Evolutionary conservation across 2,329 filamentous ascomycete genomes (phyloP).

Genomic region (Apiospora aurea): DNA sequence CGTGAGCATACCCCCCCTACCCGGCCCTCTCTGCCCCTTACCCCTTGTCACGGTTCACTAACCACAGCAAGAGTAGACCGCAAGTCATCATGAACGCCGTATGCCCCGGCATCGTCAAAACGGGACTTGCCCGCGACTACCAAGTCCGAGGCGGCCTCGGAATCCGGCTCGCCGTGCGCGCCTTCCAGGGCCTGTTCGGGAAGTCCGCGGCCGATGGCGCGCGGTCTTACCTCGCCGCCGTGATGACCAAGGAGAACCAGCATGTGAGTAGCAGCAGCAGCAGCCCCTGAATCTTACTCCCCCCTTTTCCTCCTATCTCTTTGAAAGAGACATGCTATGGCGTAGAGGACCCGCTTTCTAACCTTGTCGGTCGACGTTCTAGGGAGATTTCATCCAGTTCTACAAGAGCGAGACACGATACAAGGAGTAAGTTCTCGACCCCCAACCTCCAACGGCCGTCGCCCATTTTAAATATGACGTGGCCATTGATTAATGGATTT

Average conservation of each 20-base stretch:
- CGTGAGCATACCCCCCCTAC: constrained; percentile 31
- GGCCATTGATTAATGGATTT: background rate
- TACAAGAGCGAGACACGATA: background rate
- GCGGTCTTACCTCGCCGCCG: constrained; percentile 35
- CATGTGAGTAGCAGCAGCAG: constrained; percentile 31
- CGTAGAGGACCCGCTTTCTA: background rate
- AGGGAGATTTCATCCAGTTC: background rate
- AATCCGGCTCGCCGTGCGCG: constrained; percentile 24
- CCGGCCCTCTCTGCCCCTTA: background rate
- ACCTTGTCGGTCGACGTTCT: background rate
- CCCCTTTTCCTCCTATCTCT: background rate
- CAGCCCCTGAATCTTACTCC: too few species aligned
- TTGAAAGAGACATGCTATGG: background rate
- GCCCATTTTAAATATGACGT: background rate
- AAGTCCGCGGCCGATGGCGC: constrained; percentile 38
- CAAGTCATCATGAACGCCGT: constrained; percentile 40
- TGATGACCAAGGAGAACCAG: constrained; percentile 34
- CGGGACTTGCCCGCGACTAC: constrained; percentile 32
- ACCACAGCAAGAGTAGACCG: constrained; percentile 21
- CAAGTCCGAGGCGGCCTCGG: constrained; percentile 23
- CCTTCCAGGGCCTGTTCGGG: constrained; percentile 32
- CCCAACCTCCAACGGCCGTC: background rate
- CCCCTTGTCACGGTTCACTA: background rate
- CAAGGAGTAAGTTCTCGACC: background rate
- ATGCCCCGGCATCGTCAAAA: constrained; percentile 38